Percentiles rank a stretch among this genome's conserved stretches.
These are phyloP conservation scores for Zymoseptoria pseudotritici DNA, from an alignment of 2,329 filamentous ascomycete species.

Conservation along the genomic window DNA sequence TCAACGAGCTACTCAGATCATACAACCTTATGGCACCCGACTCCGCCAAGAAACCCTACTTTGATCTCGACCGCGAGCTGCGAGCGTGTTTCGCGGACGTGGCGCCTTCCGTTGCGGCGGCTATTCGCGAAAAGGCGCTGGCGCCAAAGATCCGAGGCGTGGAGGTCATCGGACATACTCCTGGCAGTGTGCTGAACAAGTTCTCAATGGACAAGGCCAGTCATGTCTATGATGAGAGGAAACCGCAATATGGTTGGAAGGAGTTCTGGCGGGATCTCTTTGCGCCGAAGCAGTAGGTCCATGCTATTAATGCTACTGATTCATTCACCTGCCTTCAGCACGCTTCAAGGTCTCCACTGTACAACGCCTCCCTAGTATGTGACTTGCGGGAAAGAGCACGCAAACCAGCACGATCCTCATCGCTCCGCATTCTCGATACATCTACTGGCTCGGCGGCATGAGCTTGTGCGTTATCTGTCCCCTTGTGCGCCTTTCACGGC, in stretches of 20 bases:
- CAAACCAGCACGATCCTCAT: no score
- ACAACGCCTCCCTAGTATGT: no score
- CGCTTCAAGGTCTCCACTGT: no score
- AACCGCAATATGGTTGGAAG: conserved; percentile 73
- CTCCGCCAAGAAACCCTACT: conserved; percentile 88
- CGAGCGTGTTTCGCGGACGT: conserved; percentile 76
- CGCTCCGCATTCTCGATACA: no score
- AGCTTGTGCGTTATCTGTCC: no score
- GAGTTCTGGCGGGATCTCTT: conserved; percentile 87
- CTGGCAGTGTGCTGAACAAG: conserved; percentile 54
- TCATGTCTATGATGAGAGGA: conserved; percentile 65
- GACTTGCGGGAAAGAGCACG: no score
- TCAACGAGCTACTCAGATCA: conserved; percentile 73
- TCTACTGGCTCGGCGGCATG: no score
- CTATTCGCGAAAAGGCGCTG: conserved; percentile 63
- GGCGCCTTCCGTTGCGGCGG: conserved; percentile 64
- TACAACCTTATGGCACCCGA: conserved; percentile 95
- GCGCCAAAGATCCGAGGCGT: conserved; percentile 35
- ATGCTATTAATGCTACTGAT: conserved; percentile 8
- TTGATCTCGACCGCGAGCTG: conserved; percentile 74
- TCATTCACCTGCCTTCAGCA: conserved; percentile 10
- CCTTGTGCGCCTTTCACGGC: no score
- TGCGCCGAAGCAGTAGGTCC: conserved; percentile 15
- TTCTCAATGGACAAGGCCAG: conserved; percentile 49
- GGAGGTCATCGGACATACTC: conserved; percentile 36